Base-by-base conservation (phyloP, 352 stramenopile species). In the Aphanomyces stellatus region DNA sequence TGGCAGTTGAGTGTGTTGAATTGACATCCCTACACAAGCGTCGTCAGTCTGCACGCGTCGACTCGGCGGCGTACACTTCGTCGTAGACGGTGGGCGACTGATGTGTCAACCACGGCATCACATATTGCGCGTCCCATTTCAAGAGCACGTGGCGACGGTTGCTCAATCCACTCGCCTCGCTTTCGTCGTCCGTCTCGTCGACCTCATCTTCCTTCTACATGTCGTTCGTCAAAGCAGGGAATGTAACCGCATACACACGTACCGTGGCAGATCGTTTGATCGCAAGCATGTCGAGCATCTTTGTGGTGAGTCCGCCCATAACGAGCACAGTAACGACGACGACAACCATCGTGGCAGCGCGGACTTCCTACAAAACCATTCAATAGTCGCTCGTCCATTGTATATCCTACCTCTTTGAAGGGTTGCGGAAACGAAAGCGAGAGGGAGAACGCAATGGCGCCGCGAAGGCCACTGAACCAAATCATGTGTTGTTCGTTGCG, bases 381-480 rank as follows among this genome's bases (percentile, higher is more conserved):
- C 8, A 51, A 24, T 10, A 25, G 8, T 10, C 7, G 42, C 42
- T 8, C 7, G 19, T 25, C 5, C 42, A 51, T 24, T 17, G 17
- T 43, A 43, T 43, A 43, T 43, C 46, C 10, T 40, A 57, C 49
- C 49, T 57, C 49, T 15, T 24, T 15, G 30, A 57, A 57, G 10
- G 49, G 49, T 22, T 19, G 0, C n/a, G 49, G 49, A 30, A 57
- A 57, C 25, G 49, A 57, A 4, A 91, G 65, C 35, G 81, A 79
- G 5, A 94, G 83, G 13, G 89, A 88, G 69, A 96, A 98, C 13
- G 91, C 89, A 24, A 98, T 94, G 24, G 93, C 91, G 22, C 93
- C 93, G 34, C 93, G 86, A 35, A 98, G 75, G 1, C 93, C 93
- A 40, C 87, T 85, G 70, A 97, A 97, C 87, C 88, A 98, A 62